A percentile compares a stretch with the other conserved stretches of the same genome.
Conservation (phyloP, 371 early-diverging fungal species). For the Lichtheimia corymbifera region DNA sequence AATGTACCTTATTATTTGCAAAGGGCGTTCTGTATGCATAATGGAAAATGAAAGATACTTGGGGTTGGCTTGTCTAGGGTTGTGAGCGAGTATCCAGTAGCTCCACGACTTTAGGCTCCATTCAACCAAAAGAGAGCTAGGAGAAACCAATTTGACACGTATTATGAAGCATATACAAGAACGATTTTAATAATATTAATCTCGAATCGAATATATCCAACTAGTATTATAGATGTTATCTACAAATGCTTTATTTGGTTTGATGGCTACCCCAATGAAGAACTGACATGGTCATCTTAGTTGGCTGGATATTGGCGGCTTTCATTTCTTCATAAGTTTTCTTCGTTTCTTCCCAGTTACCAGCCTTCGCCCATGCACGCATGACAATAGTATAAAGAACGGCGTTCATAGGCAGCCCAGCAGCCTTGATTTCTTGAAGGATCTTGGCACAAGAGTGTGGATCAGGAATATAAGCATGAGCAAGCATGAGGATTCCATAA, state of each 20-base stretch:
- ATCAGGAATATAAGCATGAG: slow-evolving; percentile 47
- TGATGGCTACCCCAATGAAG: slow-evolving; percentile 34
- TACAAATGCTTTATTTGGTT: slow-evolving; percentile 30
- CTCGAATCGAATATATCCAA: no score
- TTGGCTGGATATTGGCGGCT: slow-evolving; percentile 34
- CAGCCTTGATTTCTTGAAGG: slow-evolving; percentile 28
- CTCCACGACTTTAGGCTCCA: no score
- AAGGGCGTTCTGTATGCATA: no score
- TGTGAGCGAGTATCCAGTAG: no score
- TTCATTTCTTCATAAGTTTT: slow-evolving; percentile 42
- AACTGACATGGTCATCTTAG: slow-evolving; percentile 38
- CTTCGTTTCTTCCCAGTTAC: slow-evolving; percentile 37
- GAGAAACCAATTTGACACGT: no score
- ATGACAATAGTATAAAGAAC: slow-evolving; percentile 47
- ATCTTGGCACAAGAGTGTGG: slow-evolving; percentile 40
- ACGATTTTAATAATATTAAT: no score
- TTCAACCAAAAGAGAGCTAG: no score
- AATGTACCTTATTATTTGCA: no score
- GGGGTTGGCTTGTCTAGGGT: no score
- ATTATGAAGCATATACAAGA: no score
- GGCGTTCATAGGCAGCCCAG: slow-evolving; percentile 29
- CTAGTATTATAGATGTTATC: no score
- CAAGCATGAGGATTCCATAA: slow-evolving; percentile 45
- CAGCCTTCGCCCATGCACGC: slow-evolving; percentile 49
- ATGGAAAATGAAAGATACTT: no score